Evolutionary conservation across 768 basidiomycete species (phyloP).

Genomic region (Nidularia pulvinata): DNA sequence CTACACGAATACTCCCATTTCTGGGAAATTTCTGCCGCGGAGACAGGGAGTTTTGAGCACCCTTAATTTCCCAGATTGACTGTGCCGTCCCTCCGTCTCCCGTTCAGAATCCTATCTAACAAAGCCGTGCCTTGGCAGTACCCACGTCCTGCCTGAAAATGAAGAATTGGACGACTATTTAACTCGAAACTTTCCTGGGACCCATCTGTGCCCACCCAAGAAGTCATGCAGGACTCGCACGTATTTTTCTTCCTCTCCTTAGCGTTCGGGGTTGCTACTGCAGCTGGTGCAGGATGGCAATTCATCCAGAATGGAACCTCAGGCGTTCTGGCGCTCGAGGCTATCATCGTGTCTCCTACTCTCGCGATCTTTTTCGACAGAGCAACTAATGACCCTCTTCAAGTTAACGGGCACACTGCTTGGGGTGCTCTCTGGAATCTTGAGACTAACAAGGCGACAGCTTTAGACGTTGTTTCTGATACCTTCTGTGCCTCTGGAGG

Average conservation of each 20-base stretch:
- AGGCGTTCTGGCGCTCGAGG: slow-evolving; percentile 22
- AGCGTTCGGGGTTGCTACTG: neutral
- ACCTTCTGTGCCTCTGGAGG: slow-evolving; percentile 43
- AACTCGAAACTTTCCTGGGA: neutral
- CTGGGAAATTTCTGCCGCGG: too few relatives aligned
- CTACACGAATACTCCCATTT: too few relatives aligned
- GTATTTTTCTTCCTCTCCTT: neutral
- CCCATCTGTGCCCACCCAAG: too few relatives aligned
- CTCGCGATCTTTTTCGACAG: slow-evolving; percentile 25
- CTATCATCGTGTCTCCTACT: slow-evolving; percentile 23
- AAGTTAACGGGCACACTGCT: slow-evolving; percentile 37
- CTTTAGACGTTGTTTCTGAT: slow-evolving; percentile 30
- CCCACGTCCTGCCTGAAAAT: neutral
- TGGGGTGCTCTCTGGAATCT: slow-evolving; percentile 45
- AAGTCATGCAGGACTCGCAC: too few relatives aligned
- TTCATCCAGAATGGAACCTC: slow-evolving; percentile 24
- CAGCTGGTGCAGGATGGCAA: slow-evolving; percentile 15
- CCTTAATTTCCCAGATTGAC: too few relatives aligned
- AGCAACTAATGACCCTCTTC: slow-evolving; percentile 34
- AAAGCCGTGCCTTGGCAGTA: slow-evolving; percentile 3
- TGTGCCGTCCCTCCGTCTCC: too few relatives aligned
- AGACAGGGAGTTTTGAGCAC: too few relatives aligned
- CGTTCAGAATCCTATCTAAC: too few relatives aligned
- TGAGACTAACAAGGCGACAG: slow-evolving; percentile 30
- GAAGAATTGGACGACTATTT: neutral